Percentiles rank a stretch among this genome's conserved stretches.
Conservation (phyloP, 176 grass and related monocot species). For the Chloris gayana region DNA sequence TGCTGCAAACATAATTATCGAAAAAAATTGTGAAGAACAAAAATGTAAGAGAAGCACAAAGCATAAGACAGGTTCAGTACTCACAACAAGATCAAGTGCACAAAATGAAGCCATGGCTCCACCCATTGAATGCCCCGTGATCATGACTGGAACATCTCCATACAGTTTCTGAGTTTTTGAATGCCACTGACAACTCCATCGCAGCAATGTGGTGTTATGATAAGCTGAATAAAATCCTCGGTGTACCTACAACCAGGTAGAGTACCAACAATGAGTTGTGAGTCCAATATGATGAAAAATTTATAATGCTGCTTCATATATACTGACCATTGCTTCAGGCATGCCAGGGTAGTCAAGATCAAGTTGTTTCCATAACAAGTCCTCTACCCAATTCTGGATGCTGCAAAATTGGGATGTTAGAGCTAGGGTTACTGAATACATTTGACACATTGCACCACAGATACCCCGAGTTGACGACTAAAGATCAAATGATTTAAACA, state of each 20-base stretch:
- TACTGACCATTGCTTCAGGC: slow-evolving; percentile 77
- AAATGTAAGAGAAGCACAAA: neutral
- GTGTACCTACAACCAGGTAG: slow-evolving; percentile 66
- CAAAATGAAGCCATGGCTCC: slow-evolving; percentile 97
- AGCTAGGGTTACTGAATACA: neutral
- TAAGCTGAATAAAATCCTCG: slow-evolving; percentile 92
- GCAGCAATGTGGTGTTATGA: slow-evolving; percentile 74
- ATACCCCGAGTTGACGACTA: slow-evolving; percentile 4
- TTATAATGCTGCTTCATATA: slow-evolving; percentile 11
- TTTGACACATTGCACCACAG: slow-evolving; percentile 19
- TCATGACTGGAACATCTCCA: slow-evolving; percentile 73
- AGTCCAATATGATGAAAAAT: neutral
- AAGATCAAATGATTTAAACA: neutral
- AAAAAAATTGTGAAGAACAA: neutral
- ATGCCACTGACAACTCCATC: slow-evolving; percentile 64
- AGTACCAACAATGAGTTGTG: neutral
- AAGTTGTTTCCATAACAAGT: slow-evolving; percentile 85
- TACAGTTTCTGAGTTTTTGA: slow-evolving; percentile 57
- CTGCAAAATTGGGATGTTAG: slow-evolving; percentile 46
- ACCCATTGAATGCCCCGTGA: slow-evolving; percentile 94
- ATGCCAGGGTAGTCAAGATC: slow-evolving; percentile 89
- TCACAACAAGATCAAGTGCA: slow-evolving; percentile 93
- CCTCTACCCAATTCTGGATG: slow-evolving; percentile 85
- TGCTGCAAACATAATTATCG: neutral
- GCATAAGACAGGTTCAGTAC: slow-evolving; percentile 34